phyloP scores from a whole-genome alignment of 805 yeast species.

The Candida hispaniensis region DNA sequence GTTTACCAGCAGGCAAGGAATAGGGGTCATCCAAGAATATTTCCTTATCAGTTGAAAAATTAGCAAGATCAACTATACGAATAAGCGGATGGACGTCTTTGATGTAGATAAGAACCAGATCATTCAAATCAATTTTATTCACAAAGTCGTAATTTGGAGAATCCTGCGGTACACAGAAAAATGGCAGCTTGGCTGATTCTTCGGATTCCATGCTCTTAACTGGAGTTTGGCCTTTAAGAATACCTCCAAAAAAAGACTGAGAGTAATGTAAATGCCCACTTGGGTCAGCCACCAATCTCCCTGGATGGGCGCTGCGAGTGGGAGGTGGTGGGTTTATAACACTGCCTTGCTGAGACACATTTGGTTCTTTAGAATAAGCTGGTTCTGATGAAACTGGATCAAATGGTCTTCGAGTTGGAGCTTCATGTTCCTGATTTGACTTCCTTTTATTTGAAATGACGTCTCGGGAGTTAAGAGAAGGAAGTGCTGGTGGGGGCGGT shows the following conservation, averaged over 20 bases:
- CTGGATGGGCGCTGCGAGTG: background rate
- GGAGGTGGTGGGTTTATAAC: background rate
- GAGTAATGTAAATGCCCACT: slow-evolving; percentile 4
- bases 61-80: slow-evolving; percentile 3
- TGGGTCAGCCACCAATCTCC: slow-evolving; percentile 4
- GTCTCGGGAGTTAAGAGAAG: background rate
- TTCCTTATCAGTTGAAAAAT: slow-evolving; percentile 1
- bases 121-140: background rate
- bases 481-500: background rate
- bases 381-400: background rate
- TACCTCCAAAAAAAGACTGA: slow-evolving; percentile 7
- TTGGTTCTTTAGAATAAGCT: background rate
- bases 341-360: background rate
- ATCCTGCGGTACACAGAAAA: slow-evolving; percentile 7
- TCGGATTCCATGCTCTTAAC: slow-evolving; percentile 12
- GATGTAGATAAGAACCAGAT: slow-evolving; percentile 3
- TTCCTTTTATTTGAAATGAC: background rate
- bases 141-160: background rate
- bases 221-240: slow-evolving; percentile 3
- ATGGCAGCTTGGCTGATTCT: slow-evolving; percentile 2
- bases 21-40: slow-evolving; percentile 1
- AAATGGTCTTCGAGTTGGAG: background rate
- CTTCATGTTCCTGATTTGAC: background rate
- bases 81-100: slow-evolving; percentile 8
- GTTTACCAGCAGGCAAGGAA: background rate